phyloP scores from a whole-genome alignment of 805 yeast genomes.

The Torulaspora franciscae region DNA sequence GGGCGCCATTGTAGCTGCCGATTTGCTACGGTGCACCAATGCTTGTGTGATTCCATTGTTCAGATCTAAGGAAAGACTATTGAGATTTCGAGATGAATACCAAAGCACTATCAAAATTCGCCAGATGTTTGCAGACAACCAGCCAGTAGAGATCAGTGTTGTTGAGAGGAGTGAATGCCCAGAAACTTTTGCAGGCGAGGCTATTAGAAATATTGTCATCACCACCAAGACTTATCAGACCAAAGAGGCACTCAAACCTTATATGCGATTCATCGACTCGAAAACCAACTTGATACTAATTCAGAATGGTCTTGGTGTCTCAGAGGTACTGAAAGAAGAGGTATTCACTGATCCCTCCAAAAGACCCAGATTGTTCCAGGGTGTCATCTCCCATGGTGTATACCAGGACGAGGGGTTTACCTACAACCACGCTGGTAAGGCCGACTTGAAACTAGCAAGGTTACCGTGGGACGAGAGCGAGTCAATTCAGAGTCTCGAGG shows the following conservation, averaged over 20 bases:
- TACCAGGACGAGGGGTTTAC: constrained; percentile 46
- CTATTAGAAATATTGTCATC: constrained; percentile 57
- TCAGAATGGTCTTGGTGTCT: constrained; percentile 89
- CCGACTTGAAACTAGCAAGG: constrained; percentile 54
- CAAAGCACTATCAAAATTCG: constrained; percentile 25
- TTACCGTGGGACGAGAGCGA: constrained; percentile 41
- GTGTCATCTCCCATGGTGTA: constrained; percentile 81
- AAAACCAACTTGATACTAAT: constrained; percentile 62
- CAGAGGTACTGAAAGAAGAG: constrained; percentile 47
- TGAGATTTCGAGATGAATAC: constrained; percentile 19
- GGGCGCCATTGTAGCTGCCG: constrained; percentile 33
- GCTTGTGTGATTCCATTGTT: constrained; percentile 31
- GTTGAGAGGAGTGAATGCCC: constrained; percentile 21
- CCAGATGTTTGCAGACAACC: constrained; percentile 18
- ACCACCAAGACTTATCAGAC: constrained; percentile 82
- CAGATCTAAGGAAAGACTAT: constrained; percentile 27
- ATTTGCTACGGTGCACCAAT: constrained; percentile 24
- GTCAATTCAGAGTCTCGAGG: constrained; percentile 20
- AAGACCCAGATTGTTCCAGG: constrained; percentile 62
- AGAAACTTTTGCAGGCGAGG: constrained; percentile 22
- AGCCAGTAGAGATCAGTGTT: constrained; percentile 13
- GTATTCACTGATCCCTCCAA: constrained; percentile 50
- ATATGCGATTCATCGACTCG: constrained; percentile 44
- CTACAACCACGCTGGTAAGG: constrained; percentile 67
- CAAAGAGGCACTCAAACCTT: constrained; percentile 52